Conservation (phyloP, 2,329 filamentous ascomycete genomes). For the Aspergillus ustus region DNA sequence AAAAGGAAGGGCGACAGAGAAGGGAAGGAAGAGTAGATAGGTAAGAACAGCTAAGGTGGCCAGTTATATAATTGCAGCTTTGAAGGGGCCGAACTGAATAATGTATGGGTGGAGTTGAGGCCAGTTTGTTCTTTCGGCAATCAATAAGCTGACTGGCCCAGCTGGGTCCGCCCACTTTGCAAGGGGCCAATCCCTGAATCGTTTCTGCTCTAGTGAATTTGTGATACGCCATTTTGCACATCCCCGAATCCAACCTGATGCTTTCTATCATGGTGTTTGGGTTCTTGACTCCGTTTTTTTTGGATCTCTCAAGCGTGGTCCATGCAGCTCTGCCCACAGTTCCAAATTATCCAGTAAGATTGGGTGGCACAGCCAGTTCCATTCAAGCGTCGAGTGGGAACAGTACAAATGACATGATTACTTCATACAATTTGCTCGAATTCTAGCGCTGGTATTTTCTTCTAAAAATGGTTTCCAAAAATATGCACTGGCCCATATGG, state of each 20-base stretch:
- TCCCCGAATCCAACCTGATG: background rate
- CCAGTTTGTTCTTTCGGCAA: constrained; percentile 49
- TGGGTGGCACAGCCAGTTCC: background rate
- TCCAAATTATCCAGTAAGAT: no score
- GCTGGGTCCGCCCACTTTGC: constrained; percentile 22
- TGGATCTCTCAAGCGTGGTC: background rate
- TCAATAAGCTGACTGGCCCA: constrained; percentile 30
- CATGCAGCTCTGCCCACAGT: background rate
- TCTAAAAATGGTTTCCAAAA: background rate
- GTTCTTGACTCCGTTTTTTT: background rate
- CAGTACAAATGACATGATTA: background rate
- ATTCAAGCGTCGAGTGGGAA: background rate
- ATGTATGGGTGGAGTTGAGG: constrained; percentile 35
- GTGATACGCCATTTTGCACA: constrained; percentile 1
- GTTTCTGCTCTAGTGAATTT: background rate
- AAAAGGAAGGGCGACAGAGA: background rate
- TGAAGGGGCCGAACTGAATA: constrained; percentile 17
- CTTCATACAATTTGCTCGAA: background rate
- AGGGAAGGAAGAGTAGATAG: constrained; percentile 13
- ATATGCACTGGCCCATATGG: background rate
- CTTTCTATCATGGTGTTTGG: background rate
- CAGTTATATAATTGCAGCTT: constrained; percentile 19
- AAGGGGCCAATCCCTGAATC: constrained; percentile 26
- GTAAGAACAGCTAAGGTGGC: constrained; percentile 9
- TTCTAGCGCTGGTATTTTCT: background rate